These are phyloP conservation scores for Thinopyrum elongatum DNA, from an alignment of 176 grass and related monocot species.

Conservation along the genomic window DNA sequence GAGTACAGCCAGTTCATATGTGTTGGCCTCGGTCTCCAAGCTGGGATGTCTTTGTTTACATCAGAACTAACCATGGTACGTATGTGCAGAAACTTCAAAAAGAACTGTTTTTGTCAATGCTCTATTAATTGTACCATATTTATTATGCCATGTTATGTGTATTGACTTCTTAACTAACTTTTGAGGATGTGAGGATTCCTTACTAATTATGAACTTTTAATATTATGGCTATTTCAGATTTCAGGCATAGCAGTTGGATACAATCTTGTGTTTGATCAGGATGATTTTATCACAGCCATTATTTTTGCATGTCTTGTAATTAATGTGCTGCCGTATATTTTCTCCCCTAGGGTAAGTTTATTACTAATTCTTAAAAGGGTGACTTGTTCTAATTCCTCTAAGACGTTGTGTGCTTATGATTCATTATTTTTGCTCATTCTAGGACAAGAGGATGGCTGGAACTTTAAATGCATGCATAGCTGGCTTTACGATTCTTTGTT, in stretches of 20 bases:
- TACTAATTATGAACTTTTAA: not conserved
- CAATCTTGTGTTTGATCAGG: conserved; percentile 47
- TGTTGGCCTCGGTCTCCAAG: conserved; percentile 56
- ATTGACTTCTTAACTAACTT: not conserved
- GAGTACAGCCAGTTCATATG: conserved; percentile 64
- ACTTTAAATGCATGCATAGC: conserved; percentile 46
- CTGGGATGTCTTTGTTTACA: conserved; percentile 59
- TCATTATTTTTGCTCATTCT: not conserved
- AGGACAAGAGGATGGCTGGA: conserved; percentile 51
- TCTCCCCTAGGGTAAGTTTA: conserved; percentile 49
- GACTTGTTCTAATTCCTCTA: not conserved
- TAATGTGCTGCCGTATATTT: conserved; percentile 52
- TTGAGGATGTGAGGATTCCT: not conserved
- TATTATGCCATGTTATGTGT: not conserved
- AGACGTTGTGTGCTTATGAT: conserved; percentile 12
- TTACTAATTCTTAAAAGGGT: not conserved
- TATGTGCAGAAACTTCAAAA: not conserved
- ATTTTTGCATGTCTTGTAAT: conserved; percentile 41
- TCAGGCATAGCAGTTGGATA: conserved; percentile 63
- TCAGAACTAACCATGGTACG: conserved; percentile 68
- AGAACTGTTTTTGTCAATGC: not conserved
- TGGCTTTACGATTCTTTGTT: conserved; percentile 70
- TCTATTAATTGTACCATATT: no score
- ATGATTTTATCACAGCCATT: conserved; percentile 44
- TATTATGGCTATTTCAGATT: conserved; percentile 44